These are phyloP conservation scores for Calamus simplicifolius DNA, from an alignment of 176 grass and related monocot genomes.

Conservation along the genomic window DNA sequence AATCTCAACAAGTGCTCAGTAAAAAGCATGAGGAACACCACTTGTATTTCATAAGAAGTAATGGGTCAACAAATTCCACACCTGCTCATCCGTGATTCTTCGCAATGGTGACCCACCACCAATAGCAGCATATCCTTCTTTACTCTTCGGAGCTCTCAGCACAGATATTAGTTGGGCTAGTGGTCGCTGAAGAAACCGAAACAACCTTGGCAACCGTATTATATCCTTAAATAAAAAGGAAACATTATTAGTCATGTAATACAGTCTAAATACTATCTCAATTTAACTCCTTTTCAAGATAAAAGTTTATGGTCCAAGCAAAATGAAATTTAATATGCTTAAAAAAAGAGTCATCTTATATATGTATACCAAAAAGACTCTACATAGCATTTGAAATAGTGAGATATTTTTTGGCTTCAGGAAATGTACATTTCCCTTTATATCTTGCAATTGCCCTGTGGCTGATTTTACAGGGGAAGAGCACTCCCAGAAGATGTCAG, in stretches of 20 bases:
- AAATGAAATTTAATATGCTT: no score
- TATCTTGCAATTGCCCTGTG: no score
- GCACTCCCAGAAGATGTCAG: no score
- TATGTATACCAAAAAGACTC: no score
- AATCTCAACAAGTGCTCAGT: no score
- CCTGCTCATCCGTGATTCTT: slow-evolving; percentile 97
- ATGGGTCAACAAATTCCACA: slow-evolving; percentile 17
- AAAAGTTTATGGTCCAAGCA: neutral
- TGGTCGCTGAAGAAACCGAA: slow-evolving; percentile 93
- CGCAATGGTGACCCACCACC: slow-evolving; percentile 91
- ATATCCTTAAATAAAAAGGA: slow-evolving; percentile 57
- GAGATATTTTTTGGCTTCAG: no score
- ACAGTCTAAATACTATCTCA: neutral
- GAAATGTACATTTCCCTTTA: no score
- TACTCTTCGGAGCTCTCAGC: slow-evolving; percentile 93
- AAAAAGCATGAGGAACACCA: no score
- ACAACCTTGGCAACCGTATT: slow-evolving; percentile 80
- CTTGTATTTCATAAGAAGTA: neutral
- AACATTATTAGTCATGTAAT: slow-evolving; percentile 13
- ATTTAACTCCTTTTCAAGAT: no score
- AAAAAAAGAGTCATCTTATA: no score
- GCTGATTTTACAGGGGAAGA: no score
- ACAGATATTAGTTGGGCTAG: slow-evolving; percentile 87
- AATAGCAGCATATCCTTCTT: slow-evolving; percentile 92
- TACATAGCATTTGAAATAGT: no score